Evolutionary conservation across 2,329 filamentous ascomycete genomes (phyloP).

Genomic region (Fusarium sp.): DNA sequence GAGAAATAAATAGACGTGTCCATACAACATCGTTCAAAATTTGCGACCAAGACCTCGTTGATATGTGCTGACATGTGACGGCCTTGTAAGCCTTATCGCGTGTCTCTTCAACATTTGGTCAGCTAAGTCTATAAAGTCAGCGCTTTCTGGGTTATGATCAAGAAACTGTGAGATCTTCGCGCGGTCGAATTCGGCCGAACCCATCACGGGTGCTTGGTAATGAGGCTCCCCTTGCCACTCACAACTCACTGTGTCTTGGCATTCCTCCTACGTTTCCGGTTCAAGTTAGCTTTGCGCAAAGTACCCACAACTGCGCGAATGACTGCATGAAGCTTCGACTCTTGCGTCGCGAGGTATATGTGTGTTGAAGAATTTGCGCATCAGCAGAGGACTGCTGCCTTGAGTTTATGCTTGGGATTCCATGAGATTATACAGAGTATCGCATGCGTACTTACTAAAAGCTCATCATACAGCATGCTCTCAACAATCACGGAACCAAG

Average conservation of each 20-base stretch:
- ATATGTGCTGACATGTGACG: not conserved
- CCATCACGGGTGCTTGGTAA: not conserved
- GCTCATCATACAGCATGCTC: not conserved
- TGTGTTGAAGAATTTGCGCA: not conserved
- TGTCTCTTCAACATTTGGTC: not conserved
- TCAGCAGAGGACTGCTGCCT: not conserved
- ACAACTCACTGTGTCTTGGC: too few species aligned
- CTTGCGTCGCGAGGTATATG: not conserved
- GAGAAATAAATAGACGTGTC: not conserved
- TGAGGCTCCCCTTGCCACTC: not conserved
- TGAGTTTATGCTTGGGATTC: not conserved
- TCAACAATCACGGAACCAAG: not conserved
- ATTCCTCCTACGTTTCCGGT: not conserved
- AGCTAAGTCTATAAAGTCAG: not conserved
- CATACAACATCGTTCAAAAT: not conserved
- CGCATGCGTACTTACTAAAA: not conserved
- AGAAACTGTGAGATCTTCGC: not conserved
- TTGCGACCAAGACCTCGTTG: not conserved
- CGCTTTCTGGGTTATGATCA: not conserved
- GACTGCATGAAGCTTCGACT: not conserved
- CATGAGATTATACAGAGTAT: too few species aligned
- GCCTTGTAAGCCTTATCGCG: not conserved
- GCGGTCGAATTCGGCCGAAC: not conserved
- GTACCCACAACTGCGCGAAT: not conserved
- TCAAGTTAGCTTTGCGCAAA: not conserved